Conservation (phyloP, 495 filamentous ascomycete species). For the Chaetomidium leptoderma region DNA sequence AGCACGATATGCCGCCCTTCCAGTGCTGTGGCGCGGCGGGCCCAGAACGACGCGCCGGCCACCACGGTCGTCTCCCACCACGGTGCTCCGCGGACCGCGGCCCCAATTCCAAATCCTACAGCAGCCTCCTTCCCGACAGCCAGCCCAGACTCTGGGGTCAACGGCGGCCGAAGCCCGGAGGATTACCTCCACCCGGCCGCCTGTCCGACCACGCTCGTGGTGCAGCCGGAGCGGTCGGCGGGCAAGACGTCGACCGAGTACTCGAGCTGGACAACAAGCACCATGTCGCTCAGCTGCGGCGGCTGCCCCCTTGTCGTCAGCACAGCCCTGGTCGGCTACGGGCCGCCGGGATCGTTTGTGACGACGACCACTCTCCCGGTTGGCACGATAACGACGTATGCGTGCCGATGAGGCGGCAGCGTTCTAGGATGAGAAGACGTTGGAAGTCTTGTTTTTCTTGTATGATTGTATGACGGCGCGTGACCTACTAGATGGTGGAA, state of each 20-base stretch:
- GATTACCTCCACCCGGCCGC: slow-evolving; percentile 4
- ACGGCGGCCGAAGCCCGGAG: neutral
- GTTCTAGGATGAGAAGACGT: neutral
- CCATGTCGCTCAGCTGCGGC: slow-evolving; percentile 20
- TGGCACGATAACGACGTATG: slow-evolving; percentile 28
- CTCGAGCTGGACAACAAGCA: slow-evolving; percentile 25
- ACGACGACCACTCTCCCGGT: slow-evolving; percentile 29
- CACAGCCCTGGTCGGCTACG: slow-evolving; percentile 27
- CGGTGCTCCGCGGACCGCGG: neutral
- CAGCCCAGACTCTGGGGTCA: neutral
- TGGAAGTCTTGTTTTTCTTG: neutral
- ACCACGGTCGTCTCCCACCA: neutral
- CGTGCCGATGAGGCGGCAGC: slow-evolving; percentile 15
- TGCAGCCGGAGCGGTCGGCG: slow-evolving; percentile 25
- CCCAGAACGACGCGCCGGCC: neutral
- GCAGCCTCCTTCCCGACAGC: slow-evolving; percentile 1
- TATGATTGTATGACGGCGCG: neutral
- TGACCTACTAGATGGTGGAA: too few species aligned
- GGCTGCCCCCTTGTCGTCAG: slow-evolving; percentile 27
- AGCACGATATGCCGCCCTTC: slow-evolving; percentile 26
- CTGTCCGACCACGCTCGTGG: slow-evolving; percentile 28
- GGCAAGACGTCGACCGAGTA: slow-evolving; percentile 28
- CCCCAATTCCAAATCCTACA: neutral
- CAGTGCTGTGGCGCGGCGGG: neutral
- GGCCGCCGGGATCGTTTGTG: slow-evolving; percentile 25